Evolutionary conservation across 768 basidiomycete species (phyloP), one percentile per base, ranked within the genome.

Genomic region (Lactarius hatsudake): DNA sequence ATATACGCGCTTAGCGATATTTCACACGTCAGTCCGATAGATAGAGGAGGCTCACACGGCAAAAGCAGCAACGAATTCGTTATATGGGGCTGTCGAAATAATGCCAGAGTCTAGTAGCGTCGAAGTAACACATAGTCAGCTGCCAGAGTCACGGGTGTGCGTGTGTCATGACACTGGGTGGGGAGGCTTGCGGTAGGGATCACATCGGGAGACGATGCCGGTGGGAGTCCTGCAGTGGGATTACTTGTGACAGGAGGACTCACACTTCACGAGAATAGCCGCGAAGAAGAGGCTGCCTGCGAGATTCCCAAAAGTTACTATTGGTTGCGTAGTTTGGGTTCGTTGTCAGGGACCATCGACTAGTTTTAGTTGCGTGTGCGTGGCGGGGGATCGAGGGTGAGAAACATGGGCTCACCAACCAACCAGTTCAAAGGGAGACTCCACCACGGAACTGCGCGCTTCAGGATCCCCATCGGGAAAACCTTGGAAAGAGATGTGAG

Each of bases 221-320:
- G 34, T 34, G 34, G 34, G 34, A 32, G 32, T 32, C 32, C 7
- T 32, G 32, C 4, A 4, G 32, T 6, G 6, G 7, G 73, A 28
- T 53, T 26, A 5, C 20, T 9, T 5, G 23, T 12, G n/a, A 48
- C 12, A 13, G 12, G 48, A 23, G 23, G 51, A 53, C 85, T 66
- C 72, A 90, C 89, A 86, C 72, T 85, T 85, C 1, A 87, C 83
- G 58, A 90, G 81, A 59, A 91, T 76, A 23, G 83, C 86, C 0
- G 79, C 87, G 70, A 90, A 89, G 78, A 90, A 89, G 13, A 91
- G 76, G 69, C 87, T 87, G 34, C 89, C 89, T 4, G 78, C 79
- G 20, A 90, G 79, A 70, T 91, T 90, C 40, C 89, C 89, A 68
- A 87, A 90, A 18, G 82, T 81, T 10, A 88, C 89, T 90, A 61